Base-by-base conservation (phyloP, 202 grass and related monocot genomes). In the Sporobolus alterniflorus region DNA sequence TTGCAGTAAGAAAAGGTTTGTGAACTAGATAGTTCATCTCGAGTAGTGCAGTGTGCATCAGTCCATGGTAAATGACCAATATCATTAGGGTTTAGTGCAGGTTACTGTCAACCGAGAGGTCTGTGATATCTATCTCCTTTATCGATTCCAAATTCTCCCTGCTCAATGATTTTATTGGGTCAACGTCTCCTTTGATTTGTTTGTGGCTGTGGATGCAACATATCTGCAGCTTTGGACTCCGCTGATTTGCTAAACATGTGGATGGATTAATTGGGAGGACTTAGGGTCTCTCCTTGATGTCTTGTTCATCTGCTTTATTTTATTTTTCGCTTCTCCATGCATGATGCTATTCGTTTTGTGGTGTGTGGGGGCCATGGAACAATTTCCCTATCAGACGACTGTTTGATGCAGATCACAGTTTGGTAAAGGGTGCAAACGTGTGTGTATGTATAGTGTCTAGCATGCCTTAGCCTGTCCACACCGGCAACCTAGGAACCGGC, bases 201-300 rank as follows among this genome's bases (percentile, higher is more conserved):
- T 34, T 82, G 83, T 86, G 88, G 88, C 34, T 83, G 55, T 69
- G 79, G 49, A 79, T 76, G 64, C 46, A 85, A 39, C 76, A 64
- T 51, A 69, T 73, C 1, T 30, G 69, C 14, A 80, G 57, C 14
- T 75, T 75, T 75, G 62, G 71, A 10, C 40, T 49, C n/a, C 21
- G 15, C 42, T 69, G 84, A 86, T 74, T 60, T 62, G 77, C 5
- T 63, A 51, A 77, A 47, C 51, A 46, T 24, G 8, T 64, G 50
- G 54, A 51, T 57, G 67, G 29, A 78, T 71, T 61, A 64, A 31
- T 52, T 64, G 21, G 24, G 52, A 52, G 55, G 18, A 52, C 52
- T 54, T 43, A 63, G 3, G 41, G 70, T 50, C 50, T 50, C 50
- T 12, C 60, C 31, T 54, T 62, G 77, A 6, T 32, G 63, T 51